A percentile compares a stretch with the other conserved stretches of the same genome.
These are phyloP conservation scores for Dothiorella sarmentorum DNA, from an alignment of 2,329 filamentous ascomycete genomes.

Conservation along the genomic window DNA sequence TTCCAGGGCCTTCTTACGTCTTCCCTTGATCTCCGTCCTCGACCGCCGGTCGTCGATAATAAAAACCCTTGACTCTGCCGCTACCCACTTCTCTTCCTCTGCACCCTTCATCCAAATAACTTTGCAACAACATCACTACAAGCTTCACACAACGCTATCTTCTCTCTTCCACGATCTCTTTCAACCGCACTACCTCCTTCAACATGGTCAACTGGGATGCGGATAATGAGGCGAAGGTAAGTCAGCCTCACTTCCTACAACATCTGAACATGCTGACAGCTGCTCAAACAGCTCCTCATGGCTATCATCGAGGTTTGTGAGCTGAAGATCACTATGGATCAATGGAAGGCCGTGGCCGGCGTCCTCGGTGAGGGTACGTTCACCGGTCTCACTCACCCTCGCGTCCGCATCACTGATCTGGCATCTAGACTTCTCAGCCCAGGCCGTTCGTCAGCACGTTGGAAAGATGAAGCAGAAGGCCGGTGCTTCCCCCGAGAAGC, in stretches of 20 bases:
- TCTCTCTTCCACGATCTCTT: no score
- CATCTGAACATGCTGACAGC: not conserved
- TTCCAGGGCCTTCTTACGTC: no score
- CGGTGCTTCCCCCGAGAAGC: not conserved
- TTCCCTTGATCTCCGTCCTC: no score
- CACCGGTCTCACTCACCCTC: not conserved
- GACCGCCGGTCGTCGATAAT: no score
- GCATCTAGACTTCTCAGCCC: not conserved
- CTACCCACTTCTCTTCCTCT: no score
- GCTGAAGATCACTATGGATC: not conserved
- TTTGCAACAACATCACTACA: no score
- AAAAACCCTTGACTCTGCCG: no score
- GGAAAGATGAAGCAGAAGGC: not conserved
- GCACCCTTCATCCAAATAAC: no score
- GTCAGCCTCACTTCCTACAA: not conserved
- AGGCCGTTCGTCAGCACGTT: not conserved
- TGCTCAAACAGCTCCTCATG: not conserved
- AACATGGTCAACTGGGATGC: not conserved
- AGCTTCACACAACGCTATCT: not conserved
- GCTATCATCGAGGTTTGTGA: not conserved
- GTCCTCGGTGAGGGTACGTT: not conserved
- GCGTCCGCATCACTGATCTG: not conserved
- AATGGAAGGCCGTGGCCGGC: not conserved
- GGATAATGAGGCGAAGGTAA: not conserved
- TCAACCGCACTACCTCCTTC: no score